Percentiles rank a stretch among this genome's conserved stretches.
phyloP scores from a whole-genome alignment of 129 eudicot species.

The Tanacetum coccineum region DNA sequence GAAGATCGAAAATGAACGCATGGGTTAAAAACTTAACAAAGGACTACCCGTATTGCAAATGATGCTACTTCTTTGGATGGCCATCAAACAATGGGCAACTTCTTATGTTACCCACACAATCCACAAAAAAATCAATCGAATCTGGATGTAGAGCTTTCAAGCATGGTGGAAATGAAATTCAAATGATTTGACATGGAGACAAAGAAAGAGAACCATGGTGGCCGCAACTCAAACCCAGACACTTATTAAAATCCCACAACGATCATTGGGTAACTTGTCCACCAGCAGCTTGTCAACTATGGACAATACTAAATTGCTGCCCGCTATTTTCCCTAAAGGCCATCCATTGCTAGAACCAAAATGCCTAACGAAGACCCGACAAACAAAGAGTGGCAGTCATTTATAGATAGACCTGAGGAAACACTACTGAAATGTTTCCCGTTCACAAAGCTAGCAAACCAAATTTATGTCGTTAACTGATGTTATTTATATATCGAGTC shows the following conservation, averaged over 20 bases:
- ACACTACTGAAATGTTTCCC: slow-evolving; percentile 26
- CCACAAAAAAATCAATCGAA: slow-evolving; percentile 27
- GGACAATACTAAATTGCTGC: slow-evolving; percentile 45
- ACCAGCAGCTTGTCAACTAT: slow-evolving; percentile 51
- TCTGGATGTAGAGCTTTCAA: slow-evolving; percentile 32
- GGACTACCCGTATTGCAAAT: slow-evolving; percentile 69
- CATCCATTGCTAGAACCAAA: slow-evolving; percentile 26
- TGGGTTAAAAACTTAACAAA: slow-evolving; percentile 57
- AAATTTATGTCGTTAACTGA: slow-evolving; percentile 31
- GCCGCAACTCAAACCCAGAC: slow-evolving; percentile 35
- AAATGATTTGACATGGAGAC: slow-evolving; percentile 42
- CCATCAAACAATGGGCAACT: slow-evolving; percentile 56
- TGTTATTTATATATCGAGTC: slow-evolving; percentile 36
- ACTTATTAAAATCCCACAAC: slow-evolving; percentile 30
- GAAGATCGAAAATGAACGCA: slow-evolving; percentile 62
- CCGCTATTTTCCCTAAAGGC: slow-evolving; percentile 43
- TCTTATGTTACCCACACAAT: slow-evolving; percentile 51
- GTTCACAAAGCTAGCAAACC: slow-evolving; percentile 31
- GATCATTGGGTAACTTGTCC: slow-evolving; percentile 37
- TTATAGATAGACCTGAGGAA: slow-evolving; percentile 32
- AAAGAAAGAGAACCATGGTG: slow-evolving; percentile 55
- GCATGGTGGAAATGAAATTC: slow-evolving; percentile 57
- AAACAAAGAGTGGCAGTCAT: slow-evolving; percentile 28
- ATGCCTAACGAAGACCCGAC: slow-evolving; percentile 42
- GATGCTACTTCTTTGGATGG: slow-evolving; percentile 67